Evolutionary conservation across 306 rosid genomes (phyloP), one percentile per base, ranked within the genome.

Genomic region (Castanea crenata): DNA sequence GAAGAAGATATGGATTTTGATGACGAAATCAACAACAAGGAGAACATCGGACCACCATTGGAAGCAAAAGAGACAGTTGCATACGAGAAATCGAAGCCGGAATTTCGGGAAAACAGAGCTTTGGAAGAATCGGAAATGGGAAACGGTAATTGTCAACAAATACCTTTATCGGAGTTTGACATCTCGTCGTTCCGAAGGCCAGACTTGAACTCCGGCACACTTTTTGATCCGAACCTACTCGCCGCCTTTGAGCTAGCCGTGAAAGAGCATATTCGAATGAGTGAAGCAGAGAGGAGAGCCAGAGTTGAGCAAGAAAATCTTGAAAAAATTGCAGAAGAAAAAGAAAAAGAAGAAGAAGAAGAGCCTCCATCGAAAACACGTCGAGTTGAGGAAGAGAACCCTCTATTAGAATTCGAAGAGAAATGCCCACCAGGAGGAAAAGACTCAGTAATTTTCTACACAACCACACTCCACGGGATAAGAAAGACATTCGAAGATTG

Each of bases 401-500:
- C 89, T 74, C 68, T 93, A 35, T 16, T 74, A 41, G 49, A 35
- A 6, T 95, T 93, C 44, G 86, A 80, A 34, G 92, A 87, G 55
- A 93, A 88, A 52, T 90, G 93, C 75, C 97, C 96, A 2, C 97
- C 96, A 1, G 98, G 94, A 1, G 93, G 96, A 3, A 81, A 77
- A 0, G 87, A 85, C 2, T 74, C 87, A 0, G 97, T 90, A 59
- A 83, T 95, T 71, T 83, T 95, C 63, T 95, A 95, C 96, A 85
- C 99, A 5, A 95, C 99, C 1, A 81, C 92, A 1, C 90, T 95
- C 0, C 64, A 91, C 20, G 99, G 98, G 49, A 89, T 95, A 69
- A 62, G 96, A 4, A 95, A 93, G 72, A 93, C 99, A 0, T 93
- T 91, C 21, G 99, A 95, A 32, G 88, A 92, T 7, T 95, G 99